Evolutionary conservation across 2,329 filamentous ascomycete species (phyloP).

Genomic region (Nectriaceae sp.): DNA sequence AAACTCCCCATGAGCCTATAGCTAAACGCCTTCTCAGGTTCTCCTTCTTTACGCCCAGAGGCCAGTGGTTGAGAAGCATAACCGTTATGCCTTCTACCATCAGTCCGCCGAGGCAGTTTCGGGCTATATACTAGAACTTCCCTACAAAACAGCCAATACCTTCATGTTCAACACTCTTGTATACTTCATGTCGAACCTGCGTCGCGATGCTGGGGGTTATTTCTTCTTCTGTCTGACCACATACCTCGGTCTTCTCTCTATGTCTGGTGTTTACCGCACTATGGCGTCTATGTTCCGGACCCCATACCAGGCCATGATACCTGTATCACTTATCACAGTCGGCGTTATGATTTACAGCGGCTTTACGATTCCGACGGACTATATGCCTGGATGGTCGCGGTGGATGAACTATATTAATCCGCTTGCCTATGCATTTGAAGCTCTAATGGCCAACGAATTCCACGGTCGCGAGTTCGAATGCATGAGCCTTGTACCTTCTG

Average conservation of each 20-base stretch:
- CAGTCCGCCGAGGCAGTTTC: slow-evolving; percentile 27
- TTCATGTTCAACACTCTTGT: slow-evolving; percentile 46
- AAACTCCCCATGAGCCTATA: neutral
- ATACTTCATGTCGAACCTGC: slow-evolving; percentile 67
- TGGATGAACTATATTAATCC: slow-evolving; percentile 68
- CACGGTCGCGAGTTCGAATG: slow-evolving; percentile 9
- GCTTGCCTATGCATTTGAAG: slow-evolving; percentile 51
- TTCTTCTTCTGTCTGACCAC: slow-evolving; percentile 55
- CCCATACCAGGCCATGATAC: slow-evolving; percentile 42
- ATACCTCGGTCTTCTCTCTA: slow-evolving; percentile 31
- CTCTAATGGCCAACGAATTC: slow-evolving; percentile 15
- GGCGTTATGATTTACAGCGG: slow-evolving; percentile 50
- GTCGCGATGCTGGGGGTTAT: slow-evolving; percentile 57
- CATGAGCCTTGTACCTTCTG: slow-evolving; percentile 7
- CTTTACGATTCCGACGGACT: slow-evolving; percentile 8
- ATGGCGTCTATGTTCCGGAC: slow-evolving; percentile 22
- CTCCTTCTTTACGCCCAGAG: slow-evolving; percentile 30
- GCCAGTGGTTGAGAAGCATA: slow-evolving; percentile 35
- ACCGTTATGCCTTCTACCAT: slow-evolving; percentile 34
- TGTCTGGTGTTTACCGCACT: slow-evolving; percentile 23
- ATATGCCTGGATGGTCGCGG: slow-evolving; percentile 29
- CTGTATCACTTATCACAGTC: slow-evolving; percentile 50
- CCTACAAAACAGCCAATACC: slow-evolving; percentile 18
- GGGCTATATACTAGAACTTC: slow-evolving; percentile 18
- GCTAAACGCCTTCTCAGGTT: neutral